These are phyloP conservation scores for Chloroidium sp. DNA, from an alignment of 163 green algal genomes.

Conservation along the genomic window DNA sequence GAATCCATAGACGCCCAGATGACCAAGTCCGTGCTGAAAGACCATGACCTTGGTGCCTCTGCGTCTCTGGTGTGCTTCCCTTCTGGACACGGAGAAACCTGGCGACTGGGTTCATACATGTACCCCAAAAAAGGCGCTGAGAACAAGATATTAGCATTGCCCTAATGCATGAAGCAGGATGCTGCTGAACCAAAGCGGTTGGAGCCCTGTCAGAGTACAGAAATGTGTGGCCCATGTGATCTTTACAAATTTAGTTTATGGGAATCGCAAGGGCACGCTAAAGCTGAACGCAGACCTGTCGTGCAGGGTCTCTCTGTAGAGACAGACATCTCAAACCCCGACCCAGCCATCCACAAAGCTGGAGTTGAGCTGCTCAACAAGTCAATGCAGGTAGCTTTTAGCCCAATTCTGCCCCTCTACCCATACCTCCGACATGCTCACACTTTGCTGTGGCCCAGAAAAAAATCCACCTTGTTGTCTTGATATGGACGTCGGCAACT, in stretches of 20 bases:
- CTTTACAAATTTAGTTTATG: no score
- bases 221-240: no score
- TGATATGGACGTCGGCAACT: not conserved
- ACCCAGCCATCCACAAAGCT: conserved; percentile 4
- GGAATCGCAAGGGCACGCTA: no score
- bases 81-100: no score
- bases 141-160: no score
- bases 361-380: conserved; percentile 15
- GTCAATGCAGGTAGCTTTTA: conserved; percentile 1
- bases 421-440: no score
- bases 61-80: conserved; percentile 25
- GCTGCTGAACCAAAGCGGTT: no score
- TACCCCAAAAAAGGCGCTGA: no score
- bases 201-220: no score
- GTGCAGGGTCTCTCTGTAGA: conserved; percentile 20
- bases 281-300: not conserved
- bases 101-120: no score
- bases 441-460: not conserved
- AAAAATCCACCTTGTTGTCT: not conserved
- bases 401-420: no score
- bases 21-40: conserved; percentile 26
- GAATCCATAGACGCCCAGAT: conserved; percentile 30
- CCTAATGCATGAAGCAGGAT: no score
- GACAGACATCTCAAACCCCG: conserved; percentile 14
- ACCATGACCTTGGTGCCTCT: conserved; percentile 26